Conservation (phyloP, 2,329 filamentous ascomycete species). For the Chaetomium globosum region DNA sequence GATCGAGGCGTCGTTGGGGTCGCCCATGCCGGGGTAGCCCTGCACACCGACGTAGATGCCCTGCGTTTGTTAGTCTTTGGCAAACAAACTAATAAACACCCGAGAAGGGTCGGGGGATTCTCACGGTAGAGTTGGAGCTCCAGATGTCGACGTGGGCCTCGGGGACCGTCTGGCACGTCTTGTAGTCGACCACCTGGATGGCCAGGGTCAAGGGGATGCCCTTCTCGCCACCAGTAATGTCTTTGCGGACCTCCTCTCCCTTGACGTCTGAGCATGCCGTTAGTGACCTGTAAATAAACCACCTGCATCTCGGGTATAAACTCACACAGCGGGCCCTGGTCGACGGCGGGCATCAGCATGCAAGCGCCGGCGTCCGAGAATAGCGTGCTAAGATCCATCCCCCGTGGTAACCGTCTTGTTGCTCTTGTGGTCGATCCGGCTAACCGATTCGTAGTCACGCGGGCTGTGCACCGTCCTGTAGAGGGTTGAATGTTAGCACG, state of each 20-base stretch:
- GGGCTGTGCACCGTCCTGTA: conserved; percentile 34
- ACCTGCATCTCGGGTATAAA: background rate
- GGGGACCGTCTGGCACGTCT: conserved; percentile 55
- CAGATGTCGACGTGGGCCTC: conserved; percentile 57
- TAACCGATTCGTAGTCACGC: conserved; percentile 41
- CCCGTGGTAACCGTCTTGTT: conserved; percentile 38
- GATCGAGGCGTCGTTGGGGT: conserved; percentile 46
- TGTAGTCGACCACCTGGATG: conserved; percentile 57
- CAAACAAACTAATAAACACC: background rate
- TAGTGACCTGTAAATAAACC: background rate
- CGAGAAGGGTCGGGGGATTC: background rate
- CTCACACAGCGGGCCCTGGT: conserved; percentile 52
- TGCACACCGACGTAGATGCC: conserved; percentile 44
- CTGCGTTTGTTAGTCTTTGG: conserved; percentile 19
- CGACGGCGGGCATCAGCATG: conserved; percentile 51
- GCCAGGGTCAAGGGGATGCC: conserved; percentile 55
- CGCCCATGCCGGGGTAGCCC: conserved; percentile 43
- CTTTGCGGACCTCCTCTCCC: conserved; percentile 53
- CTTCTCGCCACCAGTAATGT: conserved; percentile 51
- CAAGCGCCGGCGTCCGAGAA: conserved; percentile 48
- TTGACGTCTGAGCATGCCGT: conserved; percentile 44
- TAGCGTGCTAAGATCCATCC: conserved; percentile 41
- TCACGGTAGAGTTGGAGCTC: conserved; percentile 49
- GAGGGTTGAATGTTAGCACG: background rate
- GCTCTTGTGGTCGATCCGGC: conserved; percentile 41